Base-by-base conservation (phyloP, 192 early-diverging fungal species). In the Kappamyces sp. region DNA sequence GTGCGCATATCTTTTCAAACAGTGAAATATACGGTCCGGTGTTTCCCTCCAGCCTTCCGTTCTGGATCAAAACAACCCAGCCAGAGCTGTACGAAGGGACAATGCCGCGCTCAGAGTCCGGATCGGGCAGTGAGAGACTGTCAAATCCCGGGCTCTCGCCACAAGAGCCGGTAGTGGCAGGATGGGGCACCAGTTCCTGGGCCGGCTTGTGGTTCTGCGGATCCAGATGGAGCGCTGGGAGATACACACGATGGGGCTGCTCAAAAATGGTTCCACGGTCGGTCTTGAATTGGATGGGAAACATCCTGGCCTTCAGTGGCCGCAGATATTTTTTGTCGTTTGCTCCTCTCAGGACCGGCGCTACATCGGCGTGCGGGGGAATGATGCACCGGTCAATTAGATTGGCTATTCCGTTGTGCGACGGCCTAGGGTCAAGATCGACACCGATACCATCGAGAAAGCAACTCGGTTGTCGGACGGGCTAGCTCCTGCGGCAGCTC, bases 11-110 rank as follows among this genome's bases (percentile, higher is more conserved):
- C 36, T 40, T 57, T 40, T 15, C 8, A n/a, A 34, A 4, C 10
- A 57, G 46, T 34, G 32, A 44, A 5, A 5, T 23, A n/a, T 57
- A 57, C 9, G 54, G 15, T 57, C 36, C 36, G 5, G 54, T 57
- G 32, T 15, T 57, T 44, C 46, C 54, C 31, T 57, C 54, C 38
- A 57, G 9, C 4, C 10, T 57, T 15, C 54, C 54, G 46, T 57
- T 39, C 46, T 57, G 31, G 34, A 57, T 40, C 12, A 53, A 10
- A 57, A 57, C 33, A 40, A 57, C 54, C 54, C 54, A 57, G 42
- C 54, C 54, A 5, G 54, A 44, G 10, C 15, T 31, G 7, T 57
- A n/a, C 44, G 12, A 12, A 46, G 12, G 12, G 23, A 23, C 44
- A 46, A 23, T 46, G 12, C 12, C 12, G 12, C 12, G 44, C 12